Percentiles rank a stretch among this genome's conserved stretches.
Evolutionary conservation across 305 asterid species (phyloP).

Genomic region (Andrographis paniculata): DNA sequence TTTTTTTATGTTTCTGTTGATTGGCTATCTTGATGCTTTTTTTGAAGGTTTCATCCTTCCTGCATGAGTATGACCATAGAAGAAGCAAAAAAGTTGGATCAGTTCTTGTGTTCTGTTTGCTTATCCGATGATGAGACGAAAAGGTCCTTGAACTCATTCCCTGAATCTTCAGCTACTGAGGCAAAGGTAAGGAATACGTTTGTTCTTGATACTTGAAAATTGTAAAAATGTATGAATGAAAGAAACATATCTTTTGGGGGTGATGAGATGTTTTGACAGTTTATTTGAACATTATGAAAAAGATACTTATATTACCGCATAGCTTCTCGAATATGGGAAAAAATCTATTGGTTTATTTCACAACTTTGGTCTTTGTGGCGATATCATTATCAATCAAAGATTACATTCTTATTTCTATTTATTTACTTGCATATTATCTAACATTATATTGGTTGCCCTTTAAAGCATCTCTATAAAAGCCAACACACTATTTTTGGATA

Average conservation of each 20-base stretch:
- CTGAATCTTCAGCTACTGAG: slow-evolving; percentile 46
- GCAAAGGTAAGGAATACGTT: slow-evolving; percentile 26
- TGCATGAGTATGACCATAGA: slow-evolving; percentile 85
- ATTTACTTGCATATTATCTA: too few relatives aligned
- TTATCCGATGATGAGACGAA: slow-evolving; percentile 67
- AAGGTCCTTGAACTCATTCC: slow-evolving; percentile 56
- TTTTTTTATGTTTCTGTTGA: background rate
- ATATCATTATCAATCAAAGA: too few relatives aligned
- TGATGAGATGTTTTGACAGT: background rate
- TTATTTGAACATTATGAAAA: too few relatives aligned
- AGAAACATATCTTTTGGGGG: background rate
- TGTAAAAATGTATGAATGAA: background rate
- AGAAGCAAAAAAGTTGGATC: slow-evolving; percentile 72
- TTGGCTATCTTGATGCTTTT: background rate
- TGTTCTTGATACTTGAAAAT: background rate
- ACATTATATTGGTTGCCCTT: too few relatives aligned
- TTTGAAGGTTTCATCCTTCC: slow-evolving; percentile 79
- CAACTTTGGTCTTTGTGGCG: too few relatives aligned
- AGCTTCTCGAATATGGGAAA: too few relatives aligned
- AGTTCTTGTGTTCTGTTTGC: slow-evolving; percentile 73
- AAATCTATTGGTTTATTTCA: too few relatives aligned
- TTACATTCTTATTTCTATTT: too few relatives aligned
- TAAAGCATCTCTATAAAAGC: too few relatives aligned
- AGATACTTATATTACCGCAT: too few relatives aligned
- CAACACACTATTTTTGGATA: too few relatives aligned